A percentile compares a stretch with the other conserved stretches of the same genome.
Evolutionary conservation across 768 basidiomycete species (phyloP).

Genomic region (Lentinula edodes): DNA sequence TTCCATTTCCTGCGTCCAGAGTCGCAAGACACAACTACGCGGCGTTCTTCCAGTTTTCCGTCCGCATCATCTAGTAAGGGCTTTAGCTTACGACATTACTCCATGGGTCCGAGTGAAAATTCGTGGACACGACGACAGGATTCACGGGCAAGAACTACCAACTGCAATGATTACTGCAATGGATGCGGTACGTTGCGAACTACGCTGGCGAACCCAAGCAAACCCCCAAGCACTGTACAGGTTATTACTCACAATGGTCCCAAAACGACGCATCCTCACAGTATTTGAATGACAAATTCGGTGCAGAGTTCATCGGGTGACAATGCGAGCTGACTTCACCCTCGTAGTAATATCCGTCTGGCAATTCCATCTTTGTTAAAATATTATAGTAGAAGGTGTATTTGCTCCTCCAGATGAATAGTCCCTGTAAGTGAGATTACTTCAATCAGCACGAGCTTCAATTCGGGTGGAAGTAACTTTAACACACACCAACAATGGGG

Average conservation of each 20-base stretch:
- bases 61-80: constrained; percentile 24
- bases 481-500: constrained; percentile 21
- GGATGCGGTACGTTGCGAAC: no score
- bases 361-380: constrained; percentile 36
- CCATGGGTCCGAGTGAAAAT: no score
- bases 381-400: constrained; percentile 34
- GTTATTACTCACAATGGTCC: constrained; percentile 27
- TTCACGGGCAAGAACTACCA: no score
- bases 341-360: constrained; percentile 43
- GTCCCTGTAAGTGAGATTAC: neutral
- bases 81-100: no score
- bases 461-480: neutral
- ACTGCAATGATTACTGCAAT: no score
- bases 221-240: neutral
- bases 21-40: constrained; percentile 25
- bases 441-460: constrained; percentile 17
- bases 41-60: constrained; percentile 22
- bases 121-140: no score
- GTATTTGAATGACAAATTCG: constrained; percentile 33
- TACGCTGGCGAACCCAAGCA: no score
- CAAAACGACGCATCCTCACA: constrained; percentile 69
- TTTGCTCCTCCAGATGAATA: constrained; percentile 34
- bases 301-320: constrained; percentile 24
- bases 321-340: constrained; percentile 48
- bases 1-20: constrained; percentile 57